Evolutionary conservation across 805 yeast species (phyloP).

Genomic region (Helenozyma baotianmanensis): DNA sequence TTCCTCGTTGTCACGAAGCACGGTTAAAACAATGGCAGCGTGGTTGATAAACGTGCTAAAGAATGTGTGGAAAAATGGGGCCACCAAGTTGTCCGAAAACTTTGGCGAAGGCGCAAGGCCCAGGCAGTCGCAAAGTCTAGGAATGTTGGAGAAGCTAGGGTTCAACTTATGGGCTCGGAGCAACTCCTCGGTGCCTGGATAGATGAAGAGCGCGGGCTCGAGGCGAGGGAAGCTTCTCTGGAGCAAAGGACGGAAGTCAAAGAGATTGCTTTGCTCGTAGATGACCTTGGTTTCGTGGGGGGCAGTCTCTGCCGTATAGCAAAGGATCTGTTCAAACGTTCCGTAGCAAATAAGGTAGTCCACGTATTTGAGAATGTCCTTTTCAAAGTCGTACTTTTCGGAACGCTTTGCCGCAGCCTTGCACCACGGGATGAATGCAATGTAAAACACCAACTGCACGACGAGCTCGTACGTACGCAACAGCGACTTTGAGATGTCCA

Average conservation of each 20-base stretch:
- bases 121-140: constrained; percentile 26
- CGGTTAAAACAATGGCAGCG: constrained; percentile 62
- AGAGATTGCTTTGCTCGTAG: constrained; percentile 46
- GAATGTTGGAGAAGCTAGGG: constrained; percentile 25
- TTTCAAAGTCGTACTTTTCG: constrained; percentile 47
- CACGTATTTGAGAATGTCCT: constrained; percentile 56
- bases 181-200: constrained; percentile 37
- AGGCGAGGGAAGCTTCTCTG: constrained; percentile 64
- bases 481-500: constrained; percentile 31
- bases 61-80: constrained; percentile 45
- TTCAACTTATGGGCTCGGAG: constrained; percentile 23
- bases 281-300: constrained; percentile 29
- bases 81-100: constrained; percentile 27
- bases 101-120: constrained; percentile 15
- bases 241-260: constrained; percentile 61
- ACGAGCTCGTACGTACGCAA: constrained; percentile 39
- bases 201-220: constrained; percentile 48
- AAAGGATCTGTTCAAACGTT: constrained; percentile 64
- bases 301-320: constrained; percentile 54
- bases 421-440: constrained; percentile 66
- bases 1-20: constrained; percentile 69
- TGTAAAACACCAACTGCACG: constrained; percentile 45
- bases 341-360: constrained; percentile 57
- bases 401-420: constrained; percentile 43
- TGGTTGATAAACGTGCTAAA: constrained; percentile 54